These are phyloP conservation scores for Niveomyces coronatus DNA, from an alignment of 2,329 filamentous ascomycete species.

Conservation along the genomic window DNA sequence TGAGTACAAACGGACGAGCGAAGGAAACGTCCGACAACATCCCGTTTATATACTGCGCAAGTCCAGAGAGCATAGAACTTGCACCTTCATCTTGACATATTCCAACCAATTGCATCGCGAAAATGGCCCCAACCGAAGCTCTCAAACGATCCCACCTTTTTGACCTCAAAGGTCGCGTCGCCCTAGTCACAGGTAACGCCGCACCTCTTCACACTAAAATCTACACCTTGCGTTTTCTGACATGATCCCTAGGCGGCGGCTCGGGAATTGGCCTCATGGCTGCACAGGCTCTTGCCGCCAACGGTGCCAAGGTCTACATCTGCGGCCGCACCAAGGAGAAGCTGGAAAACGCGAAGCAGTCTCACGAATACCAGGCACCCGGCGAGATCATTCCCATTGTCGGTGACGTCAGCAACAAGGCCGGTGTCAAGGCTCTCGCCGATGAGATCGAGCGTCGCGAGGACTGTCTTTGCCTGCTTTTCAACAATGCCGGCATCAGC, in stretches of 20 bases:
- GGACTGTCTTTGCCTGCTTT: slow-evolving; percentile 49
- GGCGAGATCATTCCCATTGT: slow-evolving; percentile 50
- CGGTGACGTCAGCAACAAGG: slow-evolving; percentile 53
- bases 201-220: no score
- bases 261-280: slow-evolving; percentile 62
- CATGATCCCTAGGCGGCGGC: slow-evolving; percentile 31
- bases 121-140: slow-evolving; percentile 4
- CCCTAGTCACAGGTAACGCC: slow-evolving; percentile 35
- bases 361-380: slow-evolving; percentile 40
- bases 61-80: no score
- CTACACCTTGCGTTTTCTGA: no score
- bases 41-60: no score
- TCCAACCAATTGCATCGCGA: not conserved
- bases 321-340: slow-evolving; percentile 55
- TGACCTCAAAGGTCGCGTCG: slow-evolving; percentile 31
- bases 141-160: slow-evolving; percentile 22
- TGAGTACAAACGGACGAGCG: no score
- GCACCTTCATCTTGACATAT: no score
- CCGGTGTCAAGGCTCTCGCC: slow-evolving; percentile 46
- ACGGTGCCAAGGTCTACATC: slow-evolving; percentile 62
- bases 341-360: slow-evolving; percentile 48
- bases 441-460: slow-evolving; percentile 46
- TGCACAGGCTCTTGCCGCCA: slow-evolving; percentile 53
- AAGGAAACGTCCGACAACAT: no score
- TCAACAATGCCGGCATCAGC: slow-evolving; percentile 60